Conservation (phyloP, 345 rosid species). For the Lumnitzera littorea region DNA sequence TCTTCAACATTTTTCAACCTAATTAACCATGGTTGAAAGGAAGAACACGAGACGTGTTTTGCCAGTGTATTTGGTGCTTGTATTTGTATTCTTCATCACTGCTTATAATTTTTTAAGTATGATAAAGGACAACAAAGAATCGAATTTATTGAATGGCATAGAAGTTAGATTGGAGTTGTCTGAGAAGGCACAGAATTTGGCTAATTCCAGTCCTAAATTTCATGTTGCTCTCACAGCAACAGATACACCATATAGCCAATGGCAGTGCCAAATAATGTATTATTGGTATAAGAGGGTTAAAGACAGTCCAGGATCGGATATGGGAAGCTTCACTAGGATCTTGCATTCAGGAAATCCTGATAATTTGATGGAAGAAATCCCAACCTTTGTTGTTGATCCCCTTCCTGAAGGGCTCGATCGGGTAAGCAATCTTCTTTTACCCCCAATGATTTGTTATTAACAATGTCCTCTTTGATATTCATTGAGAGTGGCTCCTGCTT, state of each 20-base stretch:
- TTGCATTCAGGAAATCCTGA: constrained; percentile 75
- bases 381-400: constrained; percentile 66
- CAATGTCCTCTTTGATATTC: no score
- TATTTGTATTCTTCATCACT: constrained; percentile 44
- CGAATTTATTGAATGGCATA: constrained; percentile 9
- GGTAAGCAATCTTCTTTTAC: constrained; percentile 28
- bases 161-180: constrained; percentile 12
- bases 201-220: constrained; percentile 20
- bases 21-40: constrained; percentile 28
- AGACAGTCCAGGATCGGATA: constrained; percentile 64
- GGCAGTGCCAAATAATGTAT: constrained; percentile 78
- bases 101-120: constrained; percentile 46
- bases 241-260: constrained; percentile 61
- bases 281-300: constrained; percentile 65
- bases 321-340: constrained; percentile 71
- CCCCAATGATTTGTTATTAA: background rate
- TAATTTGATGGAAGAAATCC: constrained; percentile 65
- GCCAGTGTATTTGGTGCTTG: constrained; percentile 39
- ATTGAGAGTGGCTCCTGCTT: no score
- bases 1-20: no score
- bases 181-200: constrained; percentile 13
- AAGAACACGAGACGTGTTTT: constrained; percentile 40
- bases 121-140: constrained; percentile 23
- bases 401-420: constrained; percentile 72
- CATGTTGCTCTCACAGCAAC: constrained; percentile 76